Base-by-base conservation (phyloP, 306 rosid species). In the Quercus engelmannii region DNA sequence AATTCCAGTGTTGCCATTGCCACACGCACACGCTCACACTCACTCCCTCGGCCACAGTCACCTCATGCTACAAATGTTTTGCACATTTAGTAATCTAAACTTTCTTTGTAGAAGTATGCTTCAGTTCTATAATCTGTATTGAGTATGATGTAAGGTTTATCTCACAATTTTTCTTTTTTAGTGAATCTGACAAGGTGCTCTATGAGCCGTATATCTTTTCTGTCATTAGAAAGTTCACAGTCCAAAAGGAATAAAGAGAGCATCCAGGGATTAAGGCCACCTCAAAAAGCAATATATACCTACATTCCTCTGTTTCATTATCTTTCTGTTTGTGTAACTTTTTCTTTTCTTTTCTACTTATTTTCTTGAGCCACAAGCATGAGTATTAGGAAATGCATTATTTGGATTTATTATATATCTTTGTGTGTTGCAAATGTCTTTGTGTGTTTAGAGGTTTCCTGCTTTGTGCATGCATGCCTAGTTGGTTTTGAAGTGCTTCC, bases 41-140 rank as follows among this genome's bases (percentile, higher is more conserved):
- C 87, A 12, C 75, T 82, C 46, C 87, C 85, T 83, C 87, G 86
- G 69, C 84, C 86, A 65, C 88, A 72, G 65, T 77, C 93, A 43
- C 88, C 97, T 25, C 84, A 55, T 55, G 80, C 87, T 84, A 69
- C 97, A n/a, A 86, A 81, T 70, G 79, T 88, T 70, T 35, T 90
- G 74, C 87, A 85, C 72, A 81, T 75, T 84, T 61, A 85, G 54
- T 78, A 74, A 71, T 70, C 20, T 73, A 75, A 8, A 1, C 52
- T 0, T 33, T 59, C 58, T 67, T 78, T 59, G 23, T 61, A 31
- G 69, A 77, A 38, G 30, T 65, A 21, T 80, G 61, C 69, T 63
- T 74, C 33, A 77, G 38, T 77, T 63, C 46, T 78, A 82, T 81
- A 79, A 41, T 54, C 82, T 43, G 75, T 38, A 73, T 55, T 79